These are phyloP conservation scores for Coniochaeta sp. DNA, from an alignment of 2,329 filamentous ascomycete genomes.

Conservation along the genomic window DNA sequence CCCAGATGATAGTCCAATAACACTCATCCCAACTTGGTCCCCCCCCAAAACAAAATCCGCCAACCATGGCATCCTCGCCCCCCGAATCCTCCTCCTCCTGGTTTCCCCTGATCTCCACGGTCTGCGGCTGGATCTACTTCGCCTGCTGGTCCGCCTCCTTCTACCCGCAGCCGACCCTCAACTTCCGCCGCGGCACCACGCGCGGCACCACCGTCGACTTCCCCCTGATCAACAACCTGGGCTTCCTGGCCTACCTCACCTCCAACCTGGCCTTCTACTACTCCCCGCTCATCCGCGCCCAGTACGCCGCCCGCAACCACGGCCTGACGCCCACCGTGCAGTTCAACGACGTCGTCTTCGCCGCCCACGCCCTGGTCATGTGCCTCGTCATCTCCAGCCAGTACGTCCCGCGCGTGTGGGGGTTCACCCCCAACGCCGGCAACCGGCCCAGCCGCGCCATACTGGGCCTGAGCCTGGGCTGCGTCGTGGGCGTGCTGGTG, in stretches of 20 bases:
- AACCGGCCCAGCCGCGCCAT: conserved; percentile 53
- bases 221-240: conserved; percentile 63
- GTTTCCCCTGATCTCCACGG: conserved; percentile 41
- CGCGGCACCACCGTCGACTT: conserved; percentile 84
- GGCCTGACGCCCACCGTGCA: conserved; percentile 75
- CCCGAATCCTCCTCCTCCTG: conserved; percentile 7
- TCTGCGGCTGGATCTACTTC: conserved; percentile 71
- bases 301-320: conserved; percentile 76
- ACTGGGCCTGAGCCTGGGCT: conserved; percentile 62
- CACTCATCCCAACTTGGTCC: neutral
- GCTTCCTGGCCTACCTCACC: conserved; percentile 67
- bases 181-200: conserved; percentile 69
- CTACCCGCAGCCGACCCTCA: conserved; percentile 83
- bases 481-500: conserved; percentile 49
- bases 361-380: conserved; percentile 69
- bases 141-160: conserved; percentile 80
- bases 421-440: conserved; percentile 54
- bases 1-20: neutral
- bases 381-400: conserved; percentile 70
- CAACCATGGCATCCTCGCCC: neutral
- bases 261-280: conserved; percentile 73
- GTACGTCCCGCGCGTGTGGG: conserved; percentile 67
- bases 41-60: neutral
- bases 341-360: conserved; percentile 86
- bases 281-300: conserved; percentile 65